phyloP scores from a whole-genome alignment of 164 flowering plant species.

The Macadamia integrifolia region DNA sequence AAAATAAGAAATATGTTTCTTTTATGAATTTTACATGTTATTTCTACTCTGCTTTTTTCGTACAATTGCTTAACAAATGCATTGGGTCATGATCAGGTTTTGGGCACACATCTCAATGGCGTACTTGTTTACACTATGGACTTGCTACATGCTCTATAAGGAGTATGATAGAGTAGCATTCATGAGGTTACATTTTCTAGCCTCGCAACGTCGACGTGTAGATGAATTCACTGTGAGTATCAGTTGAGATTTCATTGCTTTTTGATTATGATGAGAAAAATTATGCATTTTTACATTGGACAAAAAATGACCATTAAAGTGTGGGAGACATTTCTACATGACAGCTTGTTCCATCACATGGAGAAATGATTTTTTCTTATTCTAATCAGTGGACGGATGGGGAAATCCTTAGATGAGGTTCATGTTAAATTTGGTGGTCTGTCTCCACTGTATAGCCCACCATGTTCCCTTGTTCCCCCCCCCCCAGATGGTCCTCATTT shows the following conservation, averaged over 20 bases:
- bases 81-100: constrained; percentile 44
- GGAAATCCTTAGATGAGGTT: too few relatives aligned
- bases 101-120: constrained; percentile 69
- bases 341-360: too few relatives aligned
- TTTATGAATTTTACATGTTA: not conserved
- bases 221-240: constrained; percentile 82
- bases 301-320: too few relatives aligned
- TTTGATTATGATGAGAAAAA: not conserved
- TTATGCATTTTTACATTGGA: not conserved
- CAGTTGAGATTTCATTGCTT: constrained; percentile 11
- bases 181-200: constrained; percentile 77
- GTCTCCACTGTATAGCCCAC: too few relatives aligned
- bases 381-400: too few relatives aligned
- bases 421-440: too few relatives aligned
- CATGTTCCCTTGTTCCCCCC: too few relatives aligned
- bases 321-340: too few relatives aligned
- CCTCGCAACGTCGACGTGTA: constrained; percentile 66
- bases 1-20: too few relatives aligned
- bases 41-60: not conserved
- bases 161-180: constrained; percentile 75
- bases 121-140: constrained; percentile 82
- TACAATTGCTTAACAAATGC: not conserved
- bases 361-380: too few relatives aligned
- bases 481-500: too few relatives aligned
- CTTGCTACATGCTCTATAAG: constrained; percentile 72